phyloP scores from a whole-genome alignment of 805 yeast genomes.

The Yamadazyma paraphyllophila region DNA sequence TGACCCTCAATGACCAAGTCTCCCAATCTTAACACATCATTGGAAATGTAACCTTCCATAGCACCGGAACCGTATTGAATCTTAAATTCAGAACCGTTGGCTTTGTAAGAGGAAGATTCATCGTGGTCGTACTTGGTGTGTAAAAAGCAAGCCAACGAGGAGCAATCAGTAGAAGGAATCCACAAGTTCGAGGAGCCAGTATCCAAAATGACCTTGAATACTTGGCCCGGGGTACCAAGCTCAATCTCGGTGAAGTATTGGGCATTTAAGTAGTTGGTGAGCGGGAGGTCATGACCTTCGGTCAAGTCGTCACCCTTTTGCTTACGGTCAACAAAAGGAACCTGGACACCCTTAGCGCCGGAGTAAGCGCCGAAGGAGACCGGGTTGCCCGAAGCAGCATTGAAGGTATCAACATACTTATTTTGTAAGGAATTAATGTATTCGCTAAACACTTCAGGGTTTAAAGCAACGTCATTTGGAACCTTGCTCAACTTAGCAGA shows the following conservation, averaged over 20 bases:
- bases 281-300: slow-evolving; percentile 53
- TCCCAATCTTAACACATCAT: slow-evolving; percentile 79
- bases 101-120: slow-evolving; percentile 76
- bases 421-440: slow-evolving; percentile 59
- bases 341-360: slow-evolving; percentile 37
- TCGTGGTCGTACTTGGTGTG: slow-evolving; percentile 89
- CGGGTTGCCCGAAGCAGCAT: slow-evolving; percentile 29
- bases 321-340: slow-evolving; percentile 37
- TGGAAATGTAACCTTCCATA: slow-evolving; percentile 87
- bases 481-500: slow-evolving; percentile 59
- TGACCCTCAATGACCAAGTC: slow-evolving; percentile 82
- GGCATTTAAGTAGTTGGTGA: slow-evolving; percentile 91
- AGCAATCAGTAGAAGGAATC: slow-evolving; percentile 89
- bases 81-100: slow-evolving; percentile 81
- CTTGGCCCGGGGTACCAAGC: slow-evolving; percentile 91
- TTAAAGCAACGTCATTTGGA: slow-evolving; percentile 55
- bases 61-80: slow-evolving; percentile 93
- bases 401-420: slow-evolving; percentile 56
- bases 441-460: slow-evolving; percentile 48
- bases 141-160: slow-evolving; percentile 91
- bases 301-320: neutral
- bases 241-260: slow-evolving; percentile 92
- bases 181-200: slow-evolving; percentile 97
- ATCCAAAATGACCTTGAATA: slow-evolving; percentile 90
- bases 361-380: slow-evolving; percentile 18